Evolutionary conservation across 306 rosid genomes (phyloP), one percentile per base, ranked within the genome.

Genomic region (Glycine soja): DNA sequence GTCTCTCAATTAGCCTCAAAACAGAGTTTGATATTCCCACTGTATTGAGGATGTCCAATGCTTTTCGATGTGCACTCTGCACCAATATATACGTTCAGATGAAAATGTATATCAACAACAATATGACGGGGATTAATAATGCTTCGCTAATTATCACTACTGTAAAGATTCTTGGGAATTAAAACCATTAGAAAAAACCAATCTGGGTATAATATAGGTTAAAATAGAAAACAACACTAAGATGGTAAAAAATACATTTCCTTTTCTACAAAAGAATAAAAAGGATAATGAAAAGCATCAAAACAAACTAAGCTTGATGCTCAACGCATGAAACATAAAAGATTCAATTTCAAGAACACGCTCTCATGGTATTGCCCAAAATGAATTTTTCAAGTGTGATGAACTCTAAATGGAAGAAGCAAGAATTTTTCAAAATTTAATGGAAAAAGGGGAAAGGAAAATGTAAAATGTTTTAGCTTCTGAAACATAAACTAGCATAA

Each of bases 1-100:
- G 86, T 85, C 94, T 92, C 91, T 92, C 97, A 6, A 94, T 92
- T 59, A 94, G 83, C 89, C 90, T 94, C 88, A 94, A 74, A 57
- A 94, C 91, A 6, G 94, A 81, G 75, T 92, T 94, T 19, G 98
- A 94, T 36, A 94, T 86, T 90, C 98, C 97, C 75, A 94, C 91
- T 54, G 96, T 90, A 79, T 94, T 90, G 14, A 95, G 89, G 16
- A 94, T 86, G 68, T 94, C 98, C 76, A 90, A 79, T 65, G 93
- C 97, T 83, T 94, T 92, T 80, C 97, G 82, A 62, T 94, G 98
- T 36, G 97, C 97, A 72, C 88, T 90, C 98, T 92, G 88, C 66
- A 86, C 30, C 30, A 0, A 24, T 2, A 24, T 24, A 24, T 24
- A 24, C 30, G 30, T 24, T 24, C 51, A 57, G 64, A 73, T 47